Base-by-base conservation (phyloP, 2,329 filamentous ascomycete species). In the Fusarium keratoplasticum region DNA sequence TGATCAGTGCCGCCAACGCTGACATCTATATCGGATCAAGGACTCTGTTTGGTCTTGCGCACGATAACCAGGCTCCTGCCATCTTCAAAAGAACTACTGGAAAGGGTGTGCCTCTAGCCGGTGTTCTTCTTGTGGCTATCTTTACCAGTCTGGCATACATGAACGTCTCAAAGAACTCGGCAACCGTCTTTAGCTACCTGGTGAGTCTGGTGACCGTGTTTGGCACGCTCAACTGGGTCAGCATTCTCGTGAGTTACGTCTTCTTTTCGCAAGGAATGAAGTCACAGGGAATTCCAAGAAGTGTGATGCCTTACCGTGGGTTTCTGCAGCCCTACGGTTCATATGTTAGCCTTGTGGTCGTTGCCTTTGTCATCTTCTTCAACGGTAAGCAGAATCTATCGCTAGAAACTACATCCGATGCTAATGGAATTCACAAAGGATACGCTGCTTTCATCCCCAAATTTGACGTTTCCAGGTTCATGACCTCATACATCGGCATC, bases 191-290 rank as follows among this genome's bases (percentile, higher is more conserved):
- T 22, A 36, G 58, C 6, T 70, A 70, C 38, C 31, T 70, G 2
- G 63, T 70, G 42, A 70, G 59, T 42, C 59, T 70, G 9, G 67
- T 70, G 6, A 70, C 67, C 18, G 59, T 67, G 3, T 67, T 70
- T 10, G 64, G 67, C n/a, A 55, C 54, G 3, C 27, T 70, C 20
- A 67, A 62, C 36, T 70, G 64, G 67, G 47, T 63, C 20, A 63
- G 52, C 27, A 42, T 70, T 9, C 59, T 70, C 4, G 36, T 59
- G 27, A 67, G 38, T 4, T 60, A 70, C 16, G 7, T 67, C 14
- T 33, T 31, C 18, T 55, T 55, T 33, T 31, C 27, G 6, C 50
- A 20, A 22, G 50, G 50, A 2, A 31, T 55, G 27, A 31, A 33
- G 18, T 31, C 50, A n/a, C 50, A 55, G 29, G 50, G 50, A 5